Conservation (phyloP, 164 flowering plant species). For the Vitis labrusca region DNA sequence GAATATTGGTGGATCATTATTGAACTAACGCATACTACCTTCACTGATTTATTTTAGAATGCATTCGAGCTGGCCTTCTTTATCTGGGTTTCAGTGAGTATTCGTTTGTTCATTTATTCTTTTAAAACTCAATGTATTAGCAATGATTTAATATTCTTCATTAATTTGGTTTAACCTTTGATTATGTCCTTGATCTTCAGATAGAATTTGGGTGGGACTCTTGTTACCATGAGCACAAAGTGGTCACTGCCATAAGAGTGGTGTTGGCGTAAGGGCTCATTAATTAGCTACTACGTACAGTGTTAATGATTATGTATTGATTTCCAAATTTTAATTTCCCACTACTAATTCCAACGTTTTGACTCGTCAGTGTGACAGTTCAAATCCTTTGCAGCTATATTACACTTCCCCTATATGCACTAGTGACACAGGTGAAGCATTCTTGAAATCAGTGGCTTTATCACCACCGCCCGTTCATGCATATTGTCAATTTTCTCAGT, state of each 20-base stretch:
- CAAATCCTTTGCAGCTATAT: slow-evolving; percentile 28
- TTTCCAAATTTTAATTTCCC: too few relatives aligned
- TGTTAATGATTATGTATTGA: neutral
- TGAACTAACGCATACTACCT: neutral
- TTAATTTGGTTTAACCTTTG: neutral
- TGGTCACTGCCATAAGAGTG: slow-evolving; percentile 5
- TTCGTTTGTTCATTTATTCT: neutral
- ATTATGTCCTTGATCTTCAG: neutral
- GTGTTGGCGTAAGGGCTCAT: slow-evolving; percentile 16
- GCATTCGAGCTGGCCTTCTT: slow-evolving; percentile 35
- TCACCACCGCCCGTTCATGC: neutral
- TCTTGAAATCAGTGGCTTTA: neutral
- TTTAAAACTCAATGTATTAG: too few relatives aligned
- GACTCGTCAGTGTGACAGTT: slow-evolving; percentile 13
- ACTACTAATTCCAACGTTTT: too few relatives aligned
- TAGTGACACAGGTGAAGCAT: slow-evolving; percentile 22
- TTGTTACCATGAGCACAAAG: slow-evolving; percentile 14
- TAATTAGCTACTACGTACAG: neutral
- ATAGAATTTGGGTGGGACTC: slow-evolving; percentile 14
- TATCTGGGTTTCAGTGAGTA: slow-evolving; percentile 19
- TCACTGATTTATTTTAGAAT: slow-evolving; percentile 21
- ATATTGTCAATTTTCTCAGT: neutral
- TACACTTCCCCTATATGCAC: slow-evolving; percentile 33
- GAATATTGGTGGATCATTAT: neutral
- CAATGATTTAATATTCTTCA: neutral